Conservation (phyloP, 352 stramenopile species). For the Elongisporangium senticosum region DNA sequence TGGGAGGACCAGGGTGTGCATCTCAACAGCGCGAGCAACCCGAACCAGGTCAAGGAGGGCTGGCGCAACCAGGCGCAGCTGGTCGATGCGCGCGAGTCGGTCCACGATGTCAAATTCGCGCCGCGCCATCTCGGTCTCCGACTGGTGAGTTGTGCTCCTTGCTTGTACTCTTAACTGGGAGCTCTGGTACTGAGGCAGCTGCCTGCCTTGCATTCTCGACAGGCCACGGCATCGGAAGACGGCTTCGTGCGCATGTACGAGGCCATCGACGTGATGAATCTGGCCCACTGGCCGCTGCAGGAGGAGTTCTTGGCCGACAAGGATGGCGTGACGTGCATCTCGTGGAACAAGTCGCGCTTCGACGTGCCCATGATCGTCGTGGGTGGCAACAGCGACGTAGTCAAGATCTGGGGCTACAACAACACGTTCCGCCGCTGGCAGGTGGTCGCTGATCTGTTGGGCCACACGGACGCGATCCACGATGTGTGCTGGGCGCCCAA, state of each 20-base stretch:
- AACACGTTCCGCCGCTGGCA: conserved; percentile 85
- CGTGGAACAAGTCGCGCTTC: conserved; percentile 93
- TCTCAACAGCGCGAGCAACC: conserved; percentile 22
- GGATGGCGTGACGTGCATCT: conserved; percentile 88
- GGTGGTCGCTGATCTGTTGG: conserved; percentile 72
- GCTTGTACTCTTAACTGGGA: neutral
- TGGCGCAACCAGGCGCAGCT: conserved; percentile 86
- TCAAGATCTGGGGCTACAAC: conserved; percentile 91
- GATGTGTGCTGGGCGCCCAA: conserved; percentile 96
- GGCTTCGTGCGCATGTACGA: conserved; percentile 95
- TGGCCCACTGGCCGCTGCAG: conserved; percentile 92
- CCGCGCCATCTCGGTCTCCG: conserved; percentile 90
- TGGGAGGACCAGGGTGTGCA: conserved; percentile 91
- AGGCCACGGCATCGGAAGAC: conserved; percentile 92
- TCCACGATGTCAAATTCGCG: conserved; percentile 95
- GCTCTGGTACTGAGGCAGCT: neutral
- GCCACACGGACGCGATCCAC: conserved; percentile 88
- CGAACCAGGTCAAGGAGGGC: conserved; percentile 36
- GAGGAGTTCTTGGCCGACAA: conserved; percentile 82
- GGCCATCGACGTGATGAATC: conserved; percentile 93
- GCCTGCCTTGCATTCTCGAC: conserved; percentile 4
- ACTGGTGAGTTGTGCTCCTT: conserved; percentile 40
- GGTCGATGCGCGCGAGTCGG: conserved; percentile 88
- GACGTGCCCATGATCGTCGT: conserved; percentile 94
- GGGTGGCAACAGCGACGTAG: conserved; percentile 84